Base-by-base conservation (phyloP, 2,329 filamentous ascomycete genomes). In the Furcasterigmium furcatum region DNA sequence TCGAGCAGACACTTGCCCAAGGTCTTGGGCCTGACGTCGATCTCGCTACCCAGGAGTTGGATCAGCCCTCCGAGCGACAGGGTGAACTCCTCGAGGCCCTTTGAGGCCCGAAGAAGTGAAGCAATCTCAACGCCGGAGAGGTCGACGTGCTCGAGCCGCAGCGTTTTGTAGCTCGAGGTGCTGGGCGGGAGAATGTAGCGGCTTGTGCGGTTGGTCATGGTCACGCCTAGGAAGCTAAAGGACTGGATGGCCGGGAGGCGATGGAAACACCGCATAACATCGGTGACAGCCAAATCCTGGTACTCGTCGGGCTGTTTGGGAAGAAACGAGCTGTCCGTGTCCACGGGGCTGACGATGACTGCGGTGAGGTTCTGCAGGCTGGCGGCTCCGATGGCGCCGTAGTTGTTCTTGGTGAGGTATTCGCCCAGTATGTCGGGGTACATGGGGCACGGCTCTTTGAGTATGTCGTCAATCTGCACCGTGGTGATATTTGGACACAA, bases 81-180 rank as follows among this genome's bases (percentile, higher is more conserved):
- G 12, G 39, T 38, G 8, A 34, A 25, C 25, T 45, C 34, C 29
- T 51, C 43, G 9, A 51, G 46, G 16, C 38, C 34, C 10, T 30
- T 25, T 4, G 48, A 47, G 20, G 44, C 41, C 13, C 46, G 48
- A 25, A 52, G 32, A 4, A 52, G 46, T 14, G 34, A 51, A 8
- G 45, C 43, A 12, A 51, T 30, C 10, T 43, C 24, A 2, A 16
- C 27, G 4, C 22, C 29, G 7, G 34, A 22, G 3, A 52, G 38
- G 24, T 52, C 41, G 7, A 44, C 34, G 41, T 46, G 39, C 5
- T 41, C 24, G 27, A 48, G 29, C n/a, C 44, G 38, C 8, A 52
- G 44, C 21, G 36, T 36, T 24, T 41, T 48, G 39, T 51, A 34
- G 13, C 36, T 25, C 12, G 43, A 30, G 3, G 46, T 41, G 21